Evolutionary conservation across 768 basidiomycete genomes (phyloP).

Genomic region (Kwoniella mangroviensis): DNA sequence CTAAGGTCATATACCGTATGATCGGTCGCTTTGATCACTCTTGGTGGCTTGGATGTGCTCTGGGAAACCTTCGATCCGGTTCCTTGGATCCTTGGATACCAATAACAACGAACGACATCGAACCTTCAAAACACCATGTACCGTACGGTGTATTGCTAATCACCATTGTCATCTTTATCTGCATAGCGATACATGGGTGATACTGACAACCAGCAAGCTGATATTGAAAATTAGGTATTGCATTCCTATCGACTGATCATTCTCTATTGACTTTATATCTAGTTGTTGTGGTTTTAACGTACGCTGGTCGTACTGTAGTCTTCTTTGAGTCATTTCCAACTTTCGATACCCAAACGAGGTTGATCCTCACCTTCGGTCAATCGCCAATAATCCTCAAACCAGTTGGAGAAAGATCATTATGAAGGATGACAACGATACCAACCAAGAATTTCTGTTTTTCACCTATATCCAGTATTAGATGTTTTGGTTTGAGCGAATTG

Average conservation of each 20-base stretch:
- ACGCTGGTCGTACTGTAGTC: neutral
- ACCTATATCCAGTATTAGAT: conserved; percentile 25
- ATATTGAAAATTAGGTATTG: too few relatives aligned
- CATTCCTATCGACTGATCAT: too few relatives aligned
- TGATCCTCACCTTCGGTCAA: neutral
- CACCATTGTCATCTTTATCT: too few relatives aligned
- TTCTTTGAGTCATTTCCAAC: neutral
- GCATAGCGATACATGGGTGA: too few relatives aligned
- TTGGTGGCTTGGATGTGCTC: neutral
- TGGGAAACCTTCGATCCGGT: neutral
- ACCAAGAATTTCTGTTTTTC: conserved; percentile 27
- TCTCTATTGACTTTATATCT: neutral
- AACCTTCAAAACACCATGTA: neutral
- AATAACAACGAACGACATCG: neutral
- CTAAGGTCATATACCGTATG: neutral
- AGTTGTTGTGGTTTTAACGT: neutral
- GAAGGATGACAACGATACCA: neutral
- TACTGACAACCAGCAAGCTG: too few relatives aligned
- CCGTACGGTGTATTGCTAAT: too few relatives aligned
- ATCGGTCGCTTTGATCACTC: neutral
- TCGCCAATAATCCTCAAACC: neutral
- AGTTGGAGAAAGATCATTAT: neutral
- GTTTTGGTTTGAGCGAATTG: conserved; percentile 22
- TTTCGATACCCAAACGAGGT: neutral
- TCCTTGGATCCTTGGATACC: neutral